phyloP scores from a whole-genome alignment of 352 stramenopile genomes.

The Pelagophyceae sp. region DNA sequence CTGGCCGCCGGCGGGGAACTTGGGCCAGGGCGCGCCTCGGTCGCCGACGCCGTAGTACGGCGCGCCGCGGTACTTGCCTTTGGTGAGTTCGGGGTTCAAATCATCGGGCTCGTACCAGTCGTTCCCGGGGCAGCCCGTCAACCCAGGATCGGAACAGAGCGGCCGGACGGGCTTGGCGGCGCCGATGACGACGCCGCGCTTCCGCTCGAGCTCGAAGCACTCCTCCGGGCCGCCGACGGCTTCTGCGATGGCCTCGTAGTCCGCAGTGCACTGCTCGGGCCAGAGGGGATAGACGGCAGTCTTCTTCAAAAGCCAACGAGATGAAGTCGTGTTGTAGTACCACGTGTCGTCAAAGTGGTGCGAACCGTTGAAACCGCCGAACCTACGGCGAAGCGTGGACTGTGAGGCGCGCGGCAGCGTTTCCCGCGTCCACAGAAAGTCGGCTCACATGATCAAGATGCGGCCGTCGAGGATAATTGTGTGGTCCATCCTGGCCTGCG shows the following conservation, averaged over 20 bases:
- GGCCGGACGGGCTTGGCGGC: constrained; percentile 11
- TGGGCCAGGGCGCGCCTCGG: background rate
- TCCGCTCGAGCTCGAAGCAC: constrained; percentile 51
- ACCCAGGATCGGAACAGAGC: constrained; percentile 5
- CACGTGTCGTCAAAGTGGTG: constrained; percentile 87
- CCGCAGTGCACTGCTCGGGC: constrained; percentile 75
- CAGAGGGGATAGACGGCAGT: constrained; percentile 78
- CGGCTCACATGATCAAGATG: background rate
- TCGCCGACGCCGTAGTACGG: constrained; percentile 19
- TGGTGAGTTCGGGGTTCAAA: constrained; percentile 5
- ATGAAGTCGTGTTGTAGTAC: constrained; percentile 82
- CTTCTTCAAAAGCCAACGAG: constrained; percentile 74
- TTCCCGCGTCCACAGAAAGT: constrained; percentile 19
- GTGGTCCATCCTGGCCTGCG: constrained; percentile 64
- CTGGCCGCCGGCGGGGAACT: constrained; percentile 32
- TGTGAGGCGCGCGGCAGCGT: no score
- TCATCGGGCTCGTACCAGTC: constrained; percentile 22
- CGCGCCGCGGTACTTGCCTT: background rate
- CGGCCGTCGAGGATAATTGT: constrained; percentile 56
- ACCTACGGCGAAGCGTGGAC: no score
- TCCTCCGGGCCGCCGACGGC: constrained; percentile 31
- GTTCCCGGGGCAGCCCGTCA: constrained; percentile 7
- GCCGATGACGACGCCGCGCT: constrained; percentile 28
- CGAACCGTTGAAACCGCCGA: constrained; percentile 83
- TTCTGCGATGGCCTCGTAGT: constrained; percentile 52